A percentile compares a stretch with the other conserved stretches of the same genome.
These are phyloP conservation scores for Coemansia guatemalensis DNA, from an alignment of 192 early-diverging fungal species.

Conservation along the genomic window DNA sequence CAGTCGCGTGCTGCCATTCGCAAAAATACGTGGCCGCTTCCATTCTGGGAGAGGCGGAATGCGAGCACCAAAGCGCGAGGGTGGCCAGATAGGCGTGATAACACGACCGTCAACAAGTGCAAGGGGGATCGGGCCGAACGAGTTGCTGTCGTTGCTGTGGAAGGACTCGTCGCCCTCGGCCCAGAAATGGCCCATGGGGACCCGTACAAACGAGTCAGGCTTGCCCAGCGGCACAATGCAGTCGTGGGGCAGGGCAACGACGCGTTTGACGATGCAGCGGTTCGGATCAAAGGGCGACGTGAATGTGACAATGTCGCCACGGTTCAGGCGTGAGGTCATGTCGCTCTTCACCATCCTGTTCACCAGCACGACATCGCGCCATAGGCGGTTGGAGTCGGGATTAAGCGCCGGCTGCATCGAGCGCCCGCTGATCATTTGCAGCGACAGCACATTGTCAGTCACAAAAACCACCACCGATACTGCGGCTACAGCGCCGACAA, in stretches of 20 bases:
- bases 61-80: slow-evolving; percentile 61
- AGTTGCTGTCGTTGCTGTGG: slow-evolving; percentile 78
- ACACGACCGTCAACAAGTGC: slow-evolving; percentile 65
- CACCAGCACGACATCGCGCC: slow-evolving; percentile 66
- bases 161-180: slow-evolving; percentile 84
- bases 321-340: slow-evolving; percentile 34
- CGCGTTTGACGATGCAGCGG: slow-evolving; percentile 74
- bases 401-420: slow-evolving; percentile 75
- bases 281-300: slow-evolving; percentile 71
- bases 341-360: slow-evolving; percentile 57
- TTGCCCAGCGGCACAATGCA: slow-evolving; percentile 43
- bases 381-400: slow-evolving; percentile 65
- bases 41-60: slow-evolving; percentile 37
- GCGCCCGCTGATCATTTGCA: slow-evolving; percentile 52
- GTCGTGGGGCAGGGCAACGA: slow-evolving; percentile 83
- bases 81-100: slow-evolving; percentile 66
- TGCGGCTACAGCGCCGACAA: slow-evolving; percentile 14
- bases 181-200: slow-evolving; percentile 84
- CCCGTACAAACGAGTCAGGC: slow-evolving; percentile 48
- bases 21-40: slow-evolving; percentile 40
- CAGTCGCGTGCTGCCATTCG: slow-evolving; percentile 16
- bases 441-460: slow-evolving; percentile 40
- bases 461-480: slow-evolving; percentile 31
- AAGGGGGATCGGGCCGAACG: slow-evolving; percentile 74
- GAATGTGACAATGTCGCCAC: slow-evolving; percentile 70